Percentiles rank a stretch among this genome's conserved stretches.
These are phyloP conservation scores for Sordariomycetes sp. DNA, from an alignment of 2,329 filamentous ascomycete species.

Conservation along the genomic window DNA sequence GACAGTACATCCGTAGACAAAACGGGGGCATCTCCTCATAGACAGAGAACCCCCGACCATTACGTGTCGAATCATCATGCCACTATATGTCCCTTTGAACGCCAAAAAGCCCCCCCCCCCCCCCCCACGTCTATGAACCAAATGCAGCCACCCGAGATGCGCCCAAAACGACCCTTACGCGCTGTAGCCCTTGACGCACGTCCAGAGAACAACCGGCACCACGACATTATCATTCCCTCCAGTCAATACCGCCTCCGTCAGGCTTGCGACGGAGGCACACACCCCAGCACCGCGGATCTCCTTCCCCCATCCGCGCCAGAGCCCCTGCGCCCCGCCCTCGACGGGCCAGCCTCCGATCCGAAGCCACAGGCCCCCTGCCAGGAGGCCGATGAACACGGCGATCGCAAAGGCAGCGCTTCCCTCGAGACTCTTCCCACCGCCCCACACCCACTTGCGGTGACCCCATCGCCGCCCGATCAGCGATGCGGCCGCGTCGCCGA, in stretches of 20 bases:
- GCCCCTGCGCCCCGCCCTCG: slow-evolving; percentile 16
- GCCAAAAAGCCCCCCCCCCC: not conserved
- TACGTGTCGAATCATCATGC: not conserved
- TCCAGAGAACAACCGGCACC: slow-evolving; percentile 87
- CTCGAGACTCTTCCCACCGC: slow-evolving; percentile 90
- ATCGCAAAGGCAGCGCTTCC: slow-evolving; percentile 71
- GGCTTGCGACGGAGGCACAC: slow-evolving; percentile 71
- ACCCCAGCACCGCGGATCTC: slow-evolving; percentile 55
- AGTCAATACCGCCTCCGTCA: slow-evolving; percentile 90
- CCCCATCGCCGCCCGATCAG: slow-evolving; percentile 82
- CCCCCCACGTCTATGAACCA: not conserved
- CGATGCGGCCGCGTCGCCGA: slow-evolving; percentile 89
- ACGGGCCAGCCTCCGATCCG: slow-evolving; percentile 65
- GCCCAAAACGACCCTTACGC: slow-evolving; percentile 23
- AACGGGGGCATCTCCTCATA: not conserved
- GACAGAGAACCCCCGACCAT: not conserved
- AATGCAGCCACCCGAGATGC: not conserved
- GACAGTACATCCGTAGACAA: not conserved
- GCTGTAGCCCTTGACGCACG: slow-evolving; percentile 71
- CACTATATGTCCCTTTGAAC: not conserved
- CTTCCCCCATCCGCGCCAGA: slow-evolving; percentile 4
- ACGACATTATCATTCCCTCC: slow-evolving; percentile 98
- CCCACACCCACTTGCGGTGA: slow-evolving; percentile 88
- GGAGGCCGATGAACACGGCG: slow-evolving; percentile 68
- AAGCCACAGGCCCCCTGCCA: slow-evolving; percentile 64